Evolutionary conservation across 208 protist genomes (phyloP).

Genomic region (Lotmaria passim): DNA sequence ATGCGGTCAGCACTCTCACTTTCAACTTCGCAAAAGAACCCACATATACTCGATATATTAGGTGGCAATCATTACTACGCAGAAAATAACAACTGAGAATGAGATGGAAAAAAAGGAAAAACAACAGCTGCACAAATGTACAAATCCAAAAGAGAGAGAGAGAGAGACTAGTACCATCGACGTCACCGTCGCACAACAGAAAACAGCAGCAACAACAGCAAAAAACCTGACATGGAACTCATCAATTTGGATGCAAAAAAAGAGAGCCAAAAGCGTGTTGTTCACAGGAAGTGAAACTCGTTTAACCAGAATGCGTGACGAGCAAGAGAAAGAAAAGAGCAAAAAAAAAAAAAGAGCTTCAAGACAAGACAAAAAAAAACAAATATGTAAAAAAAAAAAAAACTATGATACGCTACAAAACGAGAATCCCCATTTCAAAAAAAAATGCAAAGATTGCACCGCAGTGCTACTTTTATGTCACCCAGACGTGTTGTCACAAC

Average conservation of each 20-base stretch:
- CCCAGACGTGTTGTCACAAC: too few relatives aligned
- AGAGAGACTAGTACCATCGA: too few relatives aligned
- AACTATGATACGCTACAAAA: neutral
- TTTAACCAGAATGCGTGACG: neutral
- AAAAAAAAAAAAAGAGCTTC: neutral
- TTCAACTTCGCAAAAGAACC: neutral
- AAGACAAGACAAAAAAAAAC: conserved; percentile 18
- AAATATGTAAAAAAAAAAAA: neutral
- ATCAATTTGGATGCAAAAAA: neutral
- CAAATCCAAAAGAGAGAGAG: neutral
- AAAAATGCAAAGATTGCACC: too few relatives aligned
- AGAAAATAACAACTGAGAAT: too few relatives aligned
- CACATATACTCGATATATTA: too few relatives aligned
- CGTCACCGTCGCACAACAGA: neutral
- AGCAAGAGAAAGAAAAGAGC: neutral
- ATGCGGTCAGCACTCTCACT: too few relatives aligned
- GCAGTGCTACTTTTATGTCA: neutral
- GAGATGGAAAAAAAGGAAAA: neutral
- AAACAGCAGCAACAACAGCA: neutral
- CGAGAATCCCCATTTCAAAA: too few relatives aligned
- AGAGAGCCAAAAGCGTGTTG: neutral
- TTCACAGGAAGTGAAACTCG: neutral
- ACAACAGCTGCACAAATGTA: neutral
- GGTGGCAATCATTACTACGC: too few relatives aligned
- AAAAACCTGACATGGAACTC: neutral